These are phyloP conservation scores for Trypanosoma caninum DNA, from an alignment of 208 protist species.

Conservation along the genomic window DNA sequence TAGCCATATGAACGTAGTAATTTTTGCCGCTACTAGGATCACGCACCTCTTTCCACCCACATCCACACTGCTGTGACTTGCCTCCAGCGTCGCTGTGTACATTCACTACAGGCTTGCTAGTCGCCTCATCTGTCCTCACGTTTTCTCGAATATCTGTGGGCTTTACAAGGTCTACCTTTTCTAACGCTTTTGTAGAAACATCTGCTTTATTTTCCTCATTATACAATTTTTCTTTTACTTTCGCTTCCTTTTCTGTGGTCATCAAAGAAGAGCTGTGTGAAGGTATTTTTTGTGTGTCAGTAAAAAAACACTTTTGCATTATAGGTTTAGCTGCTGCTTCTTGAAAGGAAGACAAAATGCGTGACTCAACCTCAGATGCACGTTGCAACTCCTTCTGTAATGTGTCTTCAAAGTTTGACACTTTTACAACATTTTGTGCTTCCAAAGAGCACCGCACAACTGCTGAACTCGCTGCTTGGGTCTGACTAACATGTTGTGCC, in stretches of 20 bases:
- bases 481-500: no score
- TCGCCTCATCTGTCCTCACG: background rate
- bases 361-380: conserved; percentile 12
- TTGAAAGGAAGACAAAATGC: conserved; percentile 13
- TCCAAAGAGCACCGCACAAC: no score
- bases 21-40: conserved; percentile 28
- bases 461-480: no score
- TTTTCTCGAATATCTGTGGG: no score
- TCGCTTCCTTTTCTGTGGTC: background rate
- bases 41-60: conserved; percentile 34
- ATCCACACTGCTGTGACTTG: background rate
- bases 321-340: conserved; percentile 1
- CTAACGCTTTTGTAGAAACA: no score
- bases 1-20: conserved; percentile 28
- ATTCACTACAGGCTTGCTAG: background rate
- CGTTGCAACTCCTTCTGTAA: conserved; percentile 11
- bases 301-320: conserved; percentile 6
- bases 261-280: background rate
- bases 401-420: background rate
- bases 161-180: no score
- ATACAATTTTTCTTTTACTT: background rate
- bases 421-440: background rate
- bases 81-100: background rate
- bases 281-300: background rate
- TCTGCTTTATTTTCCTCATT: background rate